A percentile compares a stretch with the other conserved stretches of the same genome.
Conservation (phyloP, 2,329 filamentous ascomycete species). For the Penicillium italicum region DNA sequence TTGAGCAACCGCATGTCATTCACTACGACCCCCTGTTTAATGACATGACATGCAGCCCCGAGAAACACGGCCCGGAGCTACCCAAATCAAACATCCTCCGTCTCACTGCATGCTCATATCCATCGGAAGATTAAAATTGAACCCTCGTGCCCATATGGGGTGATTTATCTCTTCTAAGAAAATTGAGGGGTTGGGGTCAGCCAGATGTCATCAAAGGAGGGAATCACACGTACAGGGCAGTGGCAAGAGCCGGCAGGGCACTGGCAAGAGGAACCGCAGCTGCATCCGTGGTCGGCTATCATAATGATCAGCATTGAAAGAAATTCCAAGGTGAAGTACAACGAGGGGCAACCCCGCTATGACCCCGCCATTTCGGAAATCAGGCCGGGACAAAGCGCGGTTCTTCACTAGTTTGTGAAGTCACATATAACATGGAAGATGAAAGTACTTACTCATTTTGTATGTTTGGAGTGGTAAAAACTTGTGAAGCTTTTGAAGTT, state of each 20-base stretch:
- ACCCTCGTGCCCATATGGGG: background rate
- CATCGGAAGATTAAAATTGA: background rate
- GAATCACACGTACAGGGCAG: constrained; percentile 36
- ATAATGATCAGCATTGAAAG: constrained; percentile 11
- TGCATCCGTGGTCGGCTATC: constrained; percentile 38
- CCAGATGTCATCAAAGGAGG: constrained; percentile 5
- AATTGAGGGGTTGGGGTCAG: background rate
- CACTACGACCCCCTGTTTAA: constrained; percentile 2
- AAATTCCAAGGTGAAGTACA: background rate
- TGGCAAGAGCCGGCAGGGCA: constrained; percentile 42
- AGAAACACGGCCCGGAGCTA: background rate
- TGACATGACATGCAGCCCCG: constrained; percentile 4
- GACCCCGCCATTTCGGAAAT: constrained; percentile 19
- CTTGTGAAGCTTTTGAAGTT: constrained; percentile 1
- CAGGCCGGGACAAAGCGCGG: background rate
- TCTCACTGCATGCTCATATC: background rate
- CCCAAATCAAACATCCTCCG: background rate
- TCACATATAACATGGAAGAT: background rate
- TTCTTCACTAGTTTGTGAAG: background rate
- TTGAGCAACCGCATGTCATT: constrained; percentile 10
- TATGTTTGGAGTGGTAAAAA: constrained; percentile 8
- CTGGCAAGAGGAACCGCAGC: constrained; percentile 41
- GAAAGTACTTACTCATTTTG: constrained; percentile 27
- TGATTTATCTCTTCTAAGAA: constrained; percentile 22
- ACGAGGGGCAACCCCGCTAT: constrained; percentile 15